These are phyloP conservation scores for Chlamydomonas asymmetrica DNA, from an alignment of 139 green algal species.

Conservation along the genomic window DNA sequence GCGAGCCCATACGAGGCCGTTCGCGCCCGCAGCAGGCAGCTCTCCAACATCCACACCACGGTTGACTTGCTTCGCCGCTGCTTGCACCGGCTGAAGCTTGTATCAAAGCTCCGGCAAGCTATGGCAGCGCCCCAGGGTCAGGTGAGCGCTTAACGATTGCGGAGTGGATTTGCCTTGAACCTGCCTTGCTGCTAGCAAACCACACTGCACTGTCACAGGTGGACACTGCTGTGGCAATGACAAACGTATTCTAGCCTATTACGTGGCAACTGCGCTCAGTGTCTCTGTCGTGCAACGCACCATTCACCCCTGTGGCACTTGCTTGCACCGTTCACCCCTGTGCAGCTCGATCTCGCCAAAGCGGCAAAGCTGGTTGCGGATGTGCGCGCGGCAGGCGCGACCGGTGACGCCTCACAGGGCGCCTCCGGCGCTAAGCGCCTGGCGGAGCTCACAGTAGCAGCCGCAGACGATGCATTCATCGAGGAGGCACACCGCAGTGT, in stretches of 20 bases:
- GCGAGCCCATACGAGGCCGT: slow-evolving; percentile 62
- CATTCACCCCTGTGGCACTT: no score
- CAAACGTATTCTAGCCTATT: no score
- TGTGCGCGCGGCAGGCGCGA: slow-evolving; percentile 49
- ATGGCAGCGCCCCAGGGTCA: slow-evolving; percentile 36
- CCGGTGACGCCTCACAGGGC: no score
- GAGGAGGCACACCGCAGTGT: slow-evolving; percentile 39
- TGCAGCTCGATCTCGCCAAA: slow-evolving; percentile 78
- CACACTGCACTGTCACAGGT: no score
- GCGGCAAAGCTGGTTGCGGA: slow-evolving; percentile 81
- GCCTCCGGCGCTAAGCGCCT: no score
- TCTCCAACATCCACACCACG: slow-evolving; percentile 58
- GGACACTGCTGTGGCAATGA: no score
- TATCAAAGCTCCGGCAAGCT: slow-evolving; percentile 45
- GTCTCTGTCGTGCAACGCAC: no score
- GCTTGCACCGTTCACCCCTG: slow-evolving; percentile 5
- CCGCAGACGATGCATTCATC: slow-evolving; percentile 67
- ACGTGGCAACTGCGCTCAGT: no score
- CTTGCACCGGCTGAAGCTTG: slow-evolving; percentile 62
- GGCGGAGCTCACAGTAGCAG: slow-evolving; percentile 53
- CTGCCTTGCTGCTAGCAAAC: no score
- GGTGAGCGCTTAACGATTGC: no score
- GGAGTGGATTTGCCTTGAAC: no score
- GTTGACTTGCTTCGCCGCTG: slow-evolving; percentile 72
- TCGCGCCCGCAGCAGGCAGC: slow-evolving; percentile 45